Evolutionary conservation across 345 rosid species (phyloP).

Genomic region (Camelina hispida): DNA sequence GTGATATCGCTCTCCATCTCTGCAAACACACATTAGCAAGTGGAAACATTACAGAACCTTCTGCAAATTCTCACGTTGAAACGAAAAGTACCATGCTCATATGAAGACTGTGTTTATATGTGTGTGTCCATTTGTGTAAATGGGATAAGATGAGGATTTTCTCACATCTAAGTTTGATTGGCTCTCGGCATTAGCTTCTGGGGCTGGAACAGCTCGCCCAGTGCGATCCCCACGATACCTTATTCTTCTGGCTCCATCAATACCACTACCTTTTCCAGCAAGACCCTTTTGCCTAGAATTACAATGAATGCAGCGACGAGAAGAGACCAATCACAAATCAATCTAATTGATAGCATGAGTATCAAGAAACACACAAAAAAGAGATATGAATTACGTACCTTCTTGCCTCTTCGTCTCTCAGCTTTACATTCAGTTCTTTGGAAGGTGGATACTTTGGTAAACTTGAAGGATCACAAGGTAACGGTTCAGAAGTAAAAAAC

Average conservation of each 20-base stretch:
- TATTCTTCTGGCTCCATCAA: constrained; percentile 61
- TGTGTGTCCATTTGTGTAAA: constrained; percentile 16
- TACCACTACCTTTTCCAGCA: constrained; percentile 55
- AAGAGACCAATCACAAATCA: constrained; percentile 25
- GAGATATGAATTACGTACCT: constrained; percentile 49
- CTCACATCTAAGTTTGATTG: constrained; percentile 70
- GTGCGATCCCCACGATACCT: constrained; percentile 57
- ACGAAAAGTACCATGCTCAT: neutral
- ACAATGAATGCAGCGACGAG: constrained; percentile 31
- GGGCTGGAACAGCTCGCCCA: constrained; percentile 75
- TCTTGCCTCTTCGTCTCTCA: constrained; percentile 81
- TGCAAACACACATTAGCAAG: constrained; percentile 41
- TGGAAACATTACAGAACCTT: neutral
- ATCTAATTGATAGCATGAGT: constrained; percentile 13
- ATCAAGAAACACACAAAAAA: constrained; percentile 20
- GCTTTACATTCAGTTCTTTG: constrained; percentile 85
- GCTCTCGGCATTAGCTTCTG: constrained; percentile 89
- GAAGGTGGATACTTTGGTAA: constrained; percentile 92
- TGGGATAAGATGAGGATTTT: constrained; percentile 7
- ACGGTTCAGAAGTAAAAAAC: constrained; percentile 86
- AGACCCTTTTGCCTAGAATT: constrained; percentile 62
- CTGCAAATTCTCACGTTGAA: neutral
- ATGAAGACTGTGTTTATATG: constrained; percentile 6
- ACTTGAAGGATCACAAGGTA: constrained; percentile 81
- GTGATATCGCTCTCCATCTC: constrained; percentile 61